Evolutionary conservation across 176 grass and related monocot genomes (phyloP).

Genomic region (Miscanthus lutarioriparius): DNA sequence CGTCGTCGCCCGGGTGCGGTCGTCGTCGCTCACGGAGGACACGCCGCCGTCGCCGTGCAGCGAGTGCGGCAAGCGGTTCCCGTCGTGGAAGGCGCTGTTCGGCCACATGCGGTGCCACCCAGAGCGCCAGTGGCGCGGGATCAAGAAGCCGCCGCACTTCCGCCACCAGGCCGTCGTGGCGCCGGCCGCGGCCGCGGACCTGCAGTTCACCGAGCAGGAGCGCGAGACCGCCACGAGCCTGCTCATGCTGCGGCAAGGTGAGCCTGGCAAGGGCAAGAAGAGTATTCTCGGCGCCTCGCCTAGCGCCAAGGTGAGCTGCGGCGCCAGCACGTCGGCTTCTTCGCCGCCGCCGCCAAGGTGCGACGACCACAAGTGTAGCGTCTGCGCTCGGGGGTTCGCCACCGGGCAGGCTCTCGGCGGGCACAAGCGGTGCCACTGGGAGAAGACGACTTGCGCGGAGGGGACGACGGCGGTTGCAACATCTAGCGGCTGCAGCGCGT

Average conservation of each 20-base stretch:
- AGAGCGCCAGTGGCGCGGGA: slow-evolving; percentile 65
- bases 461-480: neutral
- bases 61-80: slow-evolving; percentile 56
- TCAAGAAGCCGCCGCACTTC: slow-evolving; percentile 32
- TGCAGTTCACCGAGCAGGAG: slow-evolving; percentile 40
- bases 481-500: neutral
- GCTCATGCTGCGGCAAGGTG: slow-evolving; percentile 20
- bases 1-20: neutral
- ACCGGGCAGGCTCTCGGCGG: slow-evolving; percentile 75
- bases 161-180: neutral
- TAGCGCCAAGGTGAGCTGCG: neutral
- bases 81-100: slow-evolving; percentile 57
- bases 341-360: neutral
- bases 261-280: slow-evolving; percentile 26
- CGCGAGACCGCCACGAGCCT: slow-evolving; percentile 31
- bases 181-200: neutral
- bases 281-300: neutral
- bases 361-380: slow-evolving; percentile 40
- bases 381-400: slow-evolving; percentile 45
- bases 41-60: slow-evolving; percentile 42
- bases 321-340: neutral
- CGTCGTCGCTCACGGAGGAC: neutral
- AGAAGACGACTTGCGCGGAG: neutral
- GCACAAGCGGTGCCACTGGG: slow-evolving; percentile 66
- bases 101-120: slow-evolving; percentile 86